phyloP scores from a whole-genome alignment of 2,329 filamentous ascomycete genomes.

The Colletotrichum kahawae region DNA sequence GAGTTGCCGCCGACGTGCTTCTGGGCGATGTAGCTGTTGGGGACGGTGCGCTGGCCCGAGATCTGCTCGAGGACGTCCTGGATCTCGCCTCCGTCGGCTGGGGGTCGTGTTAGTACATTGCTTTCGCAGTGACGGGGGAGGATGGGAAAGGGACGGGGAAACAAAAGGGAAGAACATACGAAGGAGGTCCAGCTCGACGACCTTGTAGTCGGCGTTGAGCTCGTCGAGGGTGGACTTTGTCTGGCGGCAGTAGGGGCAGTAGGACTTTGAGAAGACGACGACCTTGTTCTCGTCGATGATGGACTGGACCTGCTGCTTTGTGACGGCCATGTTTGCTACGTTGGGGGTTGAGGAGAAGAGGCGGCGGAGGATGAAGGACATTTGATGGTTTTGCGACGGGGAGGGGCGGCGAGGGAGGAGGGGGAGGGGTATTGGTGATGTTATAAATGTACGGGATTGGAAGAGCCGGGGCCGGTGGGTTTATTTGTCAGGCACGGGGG shows the following conservation, averaged over 20 bases:
- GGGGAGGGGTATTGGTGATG: background rate
- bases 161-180: slow-evolving; percentile 56
- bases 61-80: slow-evolving; percentile 84
- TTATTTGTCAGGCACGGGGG: background rate
- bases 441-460: background rate
- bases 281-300: slow-evolving; percentile 92
- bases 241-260: slow-evolving; percentile 89
- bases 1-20: slow-evolving; percentile 98
- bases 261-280: slow-evolving; percentile 96
- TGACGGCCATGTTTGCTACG: slow-evolving; percentile 78
- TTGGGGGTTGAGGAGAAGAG: slow-evolving; percentile 65
- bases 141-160: background rate
- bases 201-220: slow-evolving; percentile 73
- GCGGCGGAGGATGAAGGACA: slow-evolving; percentile 70
- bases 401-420: background rate
- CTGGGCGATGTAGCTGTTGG: slow-evolving; percentile 91
- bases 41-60: slow-evolving; percentile 85
- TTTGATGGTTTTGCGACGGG: slow-evolving; percentile 27
- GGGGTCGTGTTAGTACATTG: background rate
- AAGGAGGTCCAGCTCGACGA: slow-evolving; percentile 85
- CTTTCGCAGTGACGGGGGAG: background rate
- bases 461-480: background rate
- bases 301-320: slow-evolving; percentile 80
- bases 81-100: slow-evolving; percentile 82
- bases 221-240: slow-evolving; percentile 78